Evolutionary conservation across 768 basidiomycete genomes (phyloP), one percentile per base, ranked within the genome.

Genomic region (Trametes cingulata): DNA sequence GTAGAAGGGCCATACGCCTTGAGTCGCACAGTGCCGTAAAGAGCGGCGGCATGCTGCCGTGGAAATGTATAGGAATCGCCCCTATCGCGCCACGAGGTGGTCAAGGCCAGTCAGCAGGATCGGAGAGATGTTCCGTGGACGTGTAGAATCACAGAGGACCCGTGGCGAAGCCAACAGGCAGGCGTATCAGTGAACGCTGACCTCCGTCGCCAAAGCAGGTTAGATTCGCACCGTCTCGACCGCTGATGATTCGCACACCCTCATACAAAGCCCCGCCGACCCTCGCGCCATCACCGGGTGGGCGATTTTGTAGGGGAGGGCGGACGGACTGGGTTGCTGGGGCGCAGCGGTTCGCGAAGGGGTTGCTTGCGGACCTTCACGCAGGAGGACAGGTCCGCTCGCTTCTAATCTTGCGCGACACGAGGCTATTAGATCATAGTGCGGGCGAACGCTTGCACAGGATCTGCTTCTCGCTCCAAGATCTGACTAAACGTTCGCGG

Each of bases 31-130:
- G 46, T 48, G 46, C 45, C 55, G 45, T 48, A 48, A 47, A n/a
- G 46, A 10, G 55, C 36, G 55, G 45, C 25, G 46, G 36, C 37
- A 36, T 48, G 55, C 36, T 40, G 55, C 17, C 48, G 25, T 14
- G 24, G 43, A 35, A 56, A 6, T 56, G 43, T 56, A 56, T 56
- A 25, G 22, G 51, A 22, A 37, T 36, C 35, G 47, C 56, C 56
- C 56, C 56, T 57, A 57, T 57, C 56, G 47, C 50, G 37, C 24
- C 56, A 57, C 39, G 56, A 57, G 56, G 58, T 47, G 58, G 29
- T 14, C 49, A 19, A 25, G 47, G 39, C 15, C 53, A 51, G 53
- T 49, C 47, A 48, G 52, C 37, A 47, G 46, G 47, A 40, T 27
- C 45, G 51, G 54, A 46, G 29, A 25, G 42, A 20, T 25, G 53